Evolutionary conservation across 2,329 filamentous ascomycete genomes (phyloP).

Genomic region (Alternaria burnsii): DNA sequence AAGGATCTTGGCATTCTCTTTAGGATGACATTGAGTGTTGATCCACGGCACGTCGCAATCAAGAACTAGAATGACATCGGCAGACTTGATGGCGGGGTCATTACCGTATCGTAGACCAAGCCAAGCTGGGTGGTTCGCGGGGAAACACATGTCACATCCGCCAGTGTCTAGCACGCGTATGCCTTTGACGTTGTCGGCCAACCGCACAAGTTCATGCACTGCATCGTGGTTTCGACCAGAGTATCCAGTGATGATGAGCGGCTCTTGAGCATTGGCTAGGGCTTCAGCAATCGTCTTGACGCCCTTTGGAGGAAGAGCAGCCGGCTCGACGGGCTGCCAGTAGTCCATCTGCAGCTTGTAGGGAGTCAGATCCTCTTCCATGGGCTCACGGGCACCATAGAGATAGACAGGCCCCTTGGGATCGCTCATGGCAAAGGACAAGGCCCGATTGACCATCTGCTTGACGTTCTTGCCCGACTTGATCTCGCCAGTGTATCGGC

Average conservation of each 20-base stretch:
- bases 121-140: constrained; percentile 63
- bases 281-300: constrained; percentile 69
- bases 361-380: constrained; percentile 78
- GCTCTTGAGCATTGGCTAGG: constrained; percentile 69
- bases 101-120: constrained; percentile 74
- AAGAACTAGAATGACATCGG: constrained; percentile 84
- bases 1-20: constrained; percentile 64
- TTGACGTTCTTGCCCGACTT: constrained; percentile 87
- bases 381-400: constrained; percentile 78
- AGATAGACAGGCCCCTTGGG: constrained; percentile 84
- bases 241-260: constrained; percentile 76
- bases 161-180: constrained; percentile 78
- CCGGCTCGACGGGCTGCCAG: constrained; percentile 76
- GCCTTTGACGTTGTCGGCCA: constrained; percentile 73
- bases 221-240: constrained; percentile 72
- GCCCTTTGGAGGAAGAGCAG: constrained; percentile 65
- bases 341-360: constrained; percentile 68
- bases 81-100: constrained; percentile 75
- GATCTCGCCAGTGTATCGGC: constrained; percentile 82
- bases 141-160: constrained; percentile 84
- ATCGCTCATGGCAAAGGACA: constrained; percentile 81
- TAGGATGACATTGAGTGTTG: constrained; percentile 73
- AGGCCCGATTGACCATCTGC: constrained; percentile 84
- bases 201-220: constrained; percentile 68
- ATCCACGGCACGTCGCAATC: constrained; percentile 97